These are phyloP conservation scores for Solanum tarapatanum DNA, from an alignment of 257 asterid genomes.

Conservation along the genomic window DNA sequence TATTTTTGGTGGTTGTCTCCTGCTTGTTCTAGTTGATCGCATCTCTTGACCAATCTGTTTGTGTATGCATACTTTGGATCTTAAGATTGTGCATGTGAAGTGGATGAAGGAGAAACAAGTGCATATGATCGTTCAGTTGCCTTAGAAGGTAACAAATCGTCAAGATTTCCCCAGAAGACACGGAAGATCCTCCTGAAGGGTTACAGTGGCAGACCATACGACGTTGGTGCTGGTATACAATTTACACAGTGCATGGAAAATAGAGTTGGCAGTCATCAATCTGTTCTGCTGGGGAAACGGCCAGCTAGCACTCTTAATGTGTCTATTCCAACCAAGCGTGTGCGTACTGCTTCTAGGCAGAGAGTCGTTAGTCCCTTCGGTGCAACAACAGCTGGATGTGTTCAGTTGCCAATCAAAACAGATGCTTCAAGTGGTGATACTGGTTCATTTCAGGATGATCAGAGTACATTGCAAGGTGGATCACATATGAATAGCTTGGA, in stretches of 20 bases:
- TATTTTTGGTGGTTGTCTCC: conserved; percentile 1
- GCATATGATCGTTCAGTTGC: conserved; percentile 39
- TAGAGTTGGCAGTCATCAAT: conserved; percentile 43
- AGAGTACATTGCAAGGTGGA: conserved; percentile 64
- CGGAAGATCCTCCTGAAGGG: conserved; percentile 45
- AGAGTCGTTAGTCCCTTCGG: conserved; percentile 66
- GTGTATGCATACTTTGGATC: conserved; percentile 44
- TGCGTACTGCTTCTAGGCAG: conserved; percentile 77
- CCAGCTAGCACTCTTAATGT: conserved; percentile 69
- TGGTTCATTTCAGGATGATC: conserved; percentile 90
- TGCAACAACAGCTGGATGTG: conserved; percentile 55
- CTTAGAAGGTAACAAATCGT: conserved; percentile 44
- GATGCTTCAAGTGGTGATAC: conserved; percentile 98
- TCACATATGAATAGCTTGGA: conserved; percentile 46
- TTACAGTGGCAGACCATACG: conserved; percentile 46
- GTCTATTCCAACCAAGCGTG: conserved; percentile 86
- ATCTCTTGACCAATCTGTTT: conserved; percentile 6
- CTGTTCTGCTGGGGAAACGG: conserved; percentile 46
- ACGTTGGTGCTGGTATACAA: conserved; percentile 38
- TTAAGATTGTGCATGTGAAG: conserved; percentile 47
- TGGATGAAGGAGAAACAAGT: conserved; percentile 79
- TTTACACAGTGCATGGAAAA: conserved; percentile 46
- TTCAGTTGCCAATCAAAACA: conserved; percentile 56
- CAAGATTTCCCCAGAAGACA: conserved; percentile 58
- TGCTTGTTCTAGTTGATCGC: conserved; percentile 4